These are phyloP conservation scores for Shiraia bambusicola DNA, from an alignment of 2,329 filamentous ascomycete genomes.

Conservation along the genomic window DNA sequence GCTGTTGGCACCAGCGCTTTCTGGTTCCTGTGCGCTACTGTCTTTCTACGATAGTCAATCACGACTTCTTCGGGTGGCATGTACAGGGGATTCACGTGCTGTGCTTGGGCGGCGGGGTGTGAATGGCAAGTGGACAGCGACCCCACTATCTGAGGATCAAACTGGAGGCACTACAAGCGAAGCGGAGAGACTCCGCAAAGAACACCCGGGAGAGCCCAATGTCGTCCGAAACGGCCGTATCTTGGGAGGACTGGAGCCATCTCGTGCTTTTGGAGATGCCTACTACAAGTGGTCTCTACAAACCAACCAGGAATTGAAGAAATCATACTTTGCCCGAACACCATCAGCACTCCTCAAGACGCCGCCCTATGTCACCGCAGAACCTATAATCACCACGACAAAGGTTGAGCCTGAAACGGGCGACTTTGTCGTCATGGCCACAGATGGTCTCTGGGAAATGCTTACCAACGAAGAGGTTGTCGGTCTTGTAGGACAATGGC, in stretches of 20 bases:
- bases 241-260: conserved; percentile 87
- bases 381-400: conserved; percentile 91
- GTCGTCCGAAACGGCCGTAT: conserved; percentile 89
- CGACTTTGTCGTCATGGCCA: conserved; percentile 95
- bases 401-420: conserved; percentile 85
- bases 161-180: conserved; percentile 88
- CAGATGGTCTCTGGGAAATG: conserved; percentile 98
- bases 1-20: conserved; percentile 86
- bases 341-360: conserved; percentile 79
- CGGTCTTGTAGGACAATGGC: conserved; percentile 93
- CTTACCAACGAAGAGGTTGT: conserved; percentile 97
- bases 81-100: conserved; percentile 93
- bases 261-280: conserved; percentile 92
- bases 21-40: conserved; percentile 93
- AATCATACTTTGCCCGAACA: conserved; percentile 82
- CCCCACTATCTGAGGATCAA: conserved; percentile 86
- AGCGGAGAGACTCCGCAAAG: conserved; percentile 74
- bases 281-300: conserved; percentile 95
- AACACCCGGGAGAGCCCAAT: conserved; percentile 85
- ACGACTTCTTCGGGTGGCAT: conserved; percentile 88
- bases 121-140: conserved; percentile 91
- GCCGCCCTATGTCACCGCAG: conserved; percentile 94
- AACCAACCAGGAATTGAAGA: conserved; percentile 77
- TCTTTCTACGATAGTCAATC: conserved; percentile 92
- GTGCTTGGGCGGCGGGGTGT: conserved; percentile 77